A percentile compares a stretch with the other conserved stretches of the same genome.
Evolutionary conservation across 2,329 filamentous ascomycete genomes (phyloP).

Genomic region (Claviceps spartinae): DNA sequence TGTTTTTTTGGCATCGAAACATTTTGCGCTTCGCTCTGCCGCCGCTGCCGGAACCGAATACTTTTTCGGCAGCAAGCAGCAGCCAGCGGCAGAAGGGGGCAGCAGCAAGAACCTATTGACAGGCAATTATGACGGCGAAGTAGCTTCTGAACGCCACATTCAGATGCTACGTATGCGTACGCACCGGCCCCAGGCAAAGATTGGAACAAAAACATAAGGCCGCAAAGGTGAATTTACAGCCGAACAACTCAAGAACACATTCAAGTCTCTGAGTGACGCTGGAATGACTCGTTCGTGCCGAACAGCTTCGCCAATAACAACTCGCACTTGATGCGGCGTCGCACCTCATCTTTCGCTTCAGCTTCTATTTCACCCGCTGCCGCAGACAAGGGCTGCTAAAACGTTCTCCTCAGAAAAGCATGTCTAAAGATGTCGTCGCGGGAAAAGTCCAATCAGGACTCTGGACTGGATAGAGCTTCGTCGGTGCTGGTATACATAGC

Average conservation of each 20-base stretch:
- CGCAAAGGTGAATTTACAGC: too few species aligned
- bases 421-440: background rate
- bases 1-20: too few species aligned
- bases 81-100: too few species aligned
- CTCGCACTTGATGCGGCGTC: background rate
- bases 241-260: background rate
- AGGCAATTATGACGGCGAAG: too few species aligned
- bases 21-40: too few species aligned
- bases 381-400: background rate
- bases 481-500: background rate
- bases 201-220: too few species aligned
- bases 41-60: too few species aligned
- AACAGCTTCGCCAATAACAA: background rate
- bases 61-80: too few species aligned
- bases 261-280: background rate
- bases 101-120: too few species aligned
- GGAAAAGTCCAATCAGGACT: background rate
- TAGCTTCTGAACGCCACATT: too few species aligned
- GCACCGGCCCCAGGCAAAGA: too few species aligned
- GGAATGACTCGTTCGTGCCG: background rate
- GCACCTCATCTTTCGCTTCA: background rate
- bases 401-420: background rate
- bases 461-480: background rate
- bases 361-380: background rate
- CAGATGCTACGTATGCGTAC: too few species aligned